These are phyloP conservation scores for Cyamopsis tetragonoloba DNA, from an alignment of 306 rosid genomes.

Conservation along the genomic window DNA sequence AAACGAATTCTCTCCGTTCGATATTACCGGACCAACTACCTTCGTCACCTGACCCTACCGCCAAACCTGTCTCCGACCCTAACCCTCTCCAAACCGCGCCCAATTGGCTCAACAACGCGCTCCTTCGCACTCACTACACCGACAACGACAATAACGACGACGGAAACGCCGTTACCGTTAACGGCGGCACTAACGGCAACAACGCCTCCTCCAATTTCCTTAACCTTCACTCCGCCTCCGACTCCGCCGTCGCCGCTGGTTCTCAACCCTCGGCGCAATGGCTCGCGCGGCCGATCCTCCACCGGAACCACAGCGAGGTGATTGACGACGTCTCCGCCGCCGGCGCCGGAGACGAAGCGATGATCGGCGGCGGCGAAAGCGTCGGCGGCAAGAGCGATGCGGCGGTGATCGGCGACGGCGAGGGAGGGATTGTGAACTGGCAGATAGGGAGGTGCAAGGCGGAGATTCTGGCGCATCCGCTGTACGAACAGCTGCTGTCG, in stretches of 20 bases:
- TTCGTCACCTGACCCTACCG: slow-evolving; percentile 43
- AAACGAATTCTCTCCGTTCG: slow-evolving; percentile 31
- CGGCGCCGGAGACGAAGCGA: slow-evolving; percentile 31
- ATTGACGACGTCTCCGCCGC: slow-evolving; percentile 43
- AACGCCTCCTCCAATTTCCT: slow-evolving; percentile 47
- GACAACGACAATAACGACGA: neutral
- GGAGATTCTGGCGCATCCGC: slow-evolving; percentile 72
- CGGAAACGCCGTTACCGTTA: neutral
- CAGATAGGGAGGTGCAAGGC: slow-evolving; percentile 64
- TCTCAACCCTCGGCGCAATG: too few species aligned
- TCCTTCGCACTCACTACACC: slow-evolving; percentile 55
- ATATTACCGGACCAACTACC: slow-evolving; percentile 42
- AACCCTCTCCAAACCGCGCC: slow-evolving; percentile 65
- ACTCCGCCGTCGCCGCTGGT: too few species aligned
- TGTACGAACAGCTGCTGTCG: slow-evolving; percentile 70
- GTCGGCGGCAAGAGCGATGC: too few species aligned
- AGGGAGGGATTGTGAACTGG: slow-evolving; percentile 47
- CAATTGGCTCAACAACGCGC: slow-evolving; percentile 82
- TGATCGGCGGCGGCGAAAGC: slow-evolving; percentile 55
- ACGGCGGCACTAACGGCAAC: neutral
- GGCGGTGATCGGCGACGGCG: slow-evolving; percentile 20
- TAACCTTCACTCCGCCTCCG: slow-evolving; percentile 66
- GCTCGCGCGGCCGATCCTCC: slow-evolving; percentile 79
- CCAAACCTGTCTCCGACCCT: slow-evolving; percentile 44
- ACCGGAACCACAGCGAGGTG: slow-evolving; percentile 63